phyloP scores from a whole-genome alignment of 1,284 basidiomycete genomes.

The Sanghuangporus weigelae region DNA sequence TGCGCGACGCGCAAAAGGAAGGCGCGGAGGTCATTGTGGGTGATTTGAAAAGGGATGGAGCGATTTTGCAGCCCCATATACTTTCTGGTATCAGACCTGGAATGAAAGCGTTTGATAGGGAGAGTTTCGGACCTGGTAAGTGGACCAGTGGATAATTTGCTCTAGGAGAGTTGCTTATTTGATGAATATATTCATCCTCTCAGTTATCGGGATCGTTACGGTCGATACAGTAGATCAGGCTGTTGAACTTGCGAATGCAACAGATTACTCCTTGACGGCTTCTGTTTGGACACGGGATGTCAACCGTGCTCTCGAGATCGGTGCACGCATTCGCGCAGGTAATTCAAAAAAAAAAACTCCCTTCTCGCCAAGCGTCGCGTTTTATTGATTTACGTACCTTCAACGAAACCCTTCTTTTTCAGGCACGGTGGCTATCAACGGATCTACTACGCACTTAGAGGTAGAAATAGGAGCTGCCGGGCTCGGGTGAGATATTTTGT shows the following conservation, averaged over 20 bases:
- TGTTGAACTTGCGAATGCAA: slow-evolving; percentile 47
- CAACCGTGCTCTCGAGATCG: slow-evolving; percentile 41
- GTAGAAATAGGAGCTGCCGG: slow-evolving; percentile 23
- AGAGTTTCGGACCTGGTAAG: slow-evolving; percentile 56
- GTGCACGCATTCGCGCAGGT: slow-evolving; percentile 45
- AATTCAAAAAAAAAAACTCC: slow-evolving; percentile 17
- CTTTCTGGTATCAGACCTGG: slow-evolving; percentile 42
- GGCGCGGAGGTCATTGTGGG: slow-evolving; percentile 53
- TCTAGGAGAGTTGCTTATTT: slow-evolving; percentile 10
- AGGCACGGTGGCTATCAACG: slow-evolving; percentile 30
- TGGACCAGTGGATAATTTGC: slow-evolving; percentile 16
- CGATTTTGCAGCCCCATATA: slow-evolving; percentile 51
- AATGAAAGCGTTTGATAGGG: slow-evolving; percentile 49
- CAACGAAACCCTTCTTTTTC: neutral
- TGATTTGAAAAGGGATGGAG: slow-evolving; percentile 35
- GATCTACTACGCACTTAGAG: slow-evolving; percentile 28
- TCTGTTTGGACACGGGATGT: slow-evolving; percentile 51
- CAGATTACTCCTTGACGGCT: slow-evolving; percentile 49
- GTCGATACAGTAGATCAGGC: slow-evolving; percentile 49
- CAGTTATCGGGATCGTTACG: slow-evolving; percentile 43
- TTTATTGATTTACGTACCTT: neutral
- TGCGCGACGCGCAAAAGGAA: slow-evolving; percentile 44
- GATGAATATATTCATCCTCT: neutral
- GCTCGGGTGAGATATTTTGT: slow-evolving; percentile 25
- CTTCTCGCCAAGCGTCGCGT: neutral